These are phyloP conservation scores for Nectriaceae sp. DNA, from an alignment of 2,329 filamentous ascomycete species.

Conservation along the genomic window DNA sequence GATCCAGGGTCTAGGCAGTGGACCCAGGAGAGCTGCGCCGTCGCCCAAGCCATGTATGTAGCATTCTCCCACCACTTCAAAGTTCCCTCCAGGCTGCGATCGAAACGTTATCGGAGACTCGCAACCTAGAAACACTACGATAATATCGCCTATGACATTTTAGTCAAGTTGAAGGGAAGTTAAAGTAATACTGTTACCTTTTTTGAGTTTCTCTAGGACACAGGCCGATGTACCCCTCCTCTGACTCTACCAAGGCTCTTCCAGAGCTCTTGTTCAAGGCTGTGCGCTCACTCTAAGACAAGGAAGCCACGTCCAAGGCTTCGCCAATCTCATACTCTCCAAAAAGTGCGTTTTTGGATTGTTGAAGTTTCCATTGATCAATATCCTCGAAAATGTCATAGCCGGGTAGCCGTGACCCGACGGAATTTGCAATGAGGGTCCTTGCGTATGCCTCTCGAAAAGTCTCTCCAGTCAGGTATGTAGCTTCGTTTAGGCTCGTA, in stretches of 20 bases:
- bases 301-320: no score
- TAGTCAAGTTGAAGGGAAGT: not conserved
- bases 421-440: not conserved
- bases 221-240: conserved; percentile 3
- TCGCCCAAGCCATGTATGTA: conserved; percentile 6
- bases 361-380: not conserved
- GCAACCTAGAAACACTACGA: conserved; percentile 5
- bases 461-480: not conserved
- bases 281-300: no score
- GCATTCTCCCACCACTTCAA: conserved; percentile 1
- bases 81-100: not conserved
- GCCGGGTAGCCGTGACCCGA: conserved; percentile 4
- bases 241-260: not conserved
- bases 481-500: not conserved
- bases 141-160: conserved; percentile 3
- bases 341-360: not conserved
- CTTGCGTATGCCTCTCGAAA: conserved; percentile 3
- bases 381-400: conserved; percentile 1
- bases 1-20: conserved; percentile 2
- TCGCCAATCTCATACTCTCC: not conserved
- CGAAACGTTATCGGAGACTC: conserved; percentile 1
- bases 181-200: not conserved
- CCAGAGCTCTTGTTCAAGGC: no score
- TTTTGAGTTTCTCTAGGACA: not conserved
- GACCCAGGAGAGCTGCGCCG: conserved; percentile 1